Evolutionary conservation across 306 rosid genomes (phyloP), one percentile per base, ranked within the genome.

Genomic region (Cucurbita ficifolia): DNA sequence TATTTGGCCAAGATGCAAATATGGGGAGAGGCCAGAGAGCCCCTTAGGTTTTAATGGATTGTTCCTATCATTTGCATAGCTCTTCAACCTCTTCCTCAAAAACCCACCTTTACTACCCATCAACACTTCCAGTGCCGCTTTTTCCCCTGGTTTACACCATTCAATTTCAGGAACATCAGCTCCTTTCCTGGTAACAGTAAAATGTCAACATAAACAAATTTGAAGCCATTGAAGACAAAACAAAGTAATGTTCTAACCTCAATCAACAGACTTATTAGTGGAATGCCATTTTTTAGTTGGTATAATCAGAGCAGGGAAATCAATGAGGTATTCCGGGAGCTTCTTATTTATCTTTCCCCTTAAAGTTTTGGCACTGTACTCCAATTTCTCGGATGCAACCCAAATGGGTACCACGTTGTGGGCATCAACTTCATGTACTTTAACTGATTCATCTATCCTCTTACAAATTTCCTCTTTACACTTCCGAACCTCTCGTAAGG

Each of bases 81-180:
- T 81, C 81, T 79, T 87, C 85, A 89, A 75, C 85, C 97, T 83
- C 76, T 90, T 94, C 4, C 94, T 94, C 84, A 94, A 86, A 81
- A 94, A 94, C 76, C 98, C 98, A 80, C 73, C 83, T 75, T 82
- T 65, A 78, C 79, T 84, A 35, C 98, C 98, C 92, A 84, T 87
- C 84, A 94, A 79, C 43, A 87, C 88, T 69, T 94, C 94, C 92
- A 84, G 74, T 16, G 90, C 98, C 1, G 92, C 92, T 79, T 36
- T 79, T 79, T 94, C 97, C 65, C 98, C 97, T 2, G 98, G 89
- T 75, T 79, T 87, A 58, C 92, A 93, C 97, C 98, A 93, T n/a
- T 79, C 73, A 74, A 93, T 76, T 85, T 90, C 97, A 70, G 97
- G 94, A 83, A 93, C 98, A 82, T 88, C 97, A 16, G 86, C 89